Conservation (phyloP, 2,329 filamentous ascomycete species). For the Magnaporthales sp. region DNA sequence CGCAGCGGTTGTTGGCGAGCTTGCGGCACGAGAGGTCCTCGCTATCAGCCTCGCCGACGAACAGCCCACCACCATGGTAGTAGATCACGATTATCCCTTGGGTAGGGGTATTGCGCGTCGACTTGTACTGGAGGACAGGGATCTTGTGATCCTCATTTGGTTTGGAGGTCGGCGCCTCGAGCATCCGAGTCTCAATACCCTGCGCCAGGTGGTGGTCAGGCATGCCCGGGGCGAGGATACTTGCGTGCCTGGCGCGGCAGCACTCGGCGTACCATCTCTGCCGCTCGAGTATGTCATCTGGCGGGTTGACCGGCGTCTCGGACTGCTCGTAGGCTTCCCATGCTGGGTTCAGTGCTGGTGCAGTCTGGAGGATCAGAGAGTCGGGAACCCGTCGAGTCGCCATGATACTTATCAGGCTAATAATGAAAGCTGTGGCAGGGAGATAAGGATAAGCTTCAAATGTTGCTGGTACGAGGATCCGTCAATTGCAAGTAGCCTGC, state of each 20-base stretch:
- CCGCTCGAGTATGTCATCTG: conserved; percentile 15
- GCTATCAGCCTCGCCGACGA: conserved; percentile 37
- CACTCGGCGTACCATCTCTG: conserved; percentile 31
- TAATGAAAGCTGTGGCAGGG: neutral
- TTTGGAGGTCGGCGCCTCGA: conserved; percentile 21
- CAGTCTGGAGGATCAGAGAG: conserved; percentile 18
- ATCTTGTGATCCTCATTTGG: conserved; percentile 22
- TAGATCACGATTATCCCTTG: conserved; percentile 28
- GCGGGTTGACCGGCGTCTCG: conserved; percentile 10
- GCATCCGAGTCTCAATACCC: conserved; percentile 19
- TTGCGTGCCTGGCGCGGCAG: conserved; percentile 26
- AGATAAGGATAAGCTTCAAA: neutral
- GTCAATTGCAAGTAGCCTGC: neutral
- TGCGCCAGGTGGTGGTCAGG: conserved; percentile 27
- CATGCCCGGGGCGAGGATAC: conserved; percentile 24
- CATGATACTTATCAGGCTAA: neutral
- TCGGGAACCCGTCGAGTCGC: neutral
- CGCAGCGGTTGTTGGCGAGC: conserved; percentile 22
- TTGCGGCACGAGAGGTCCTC: conserved; percentile 38
- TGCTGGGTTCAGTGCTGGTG: conserved; percentile 28
- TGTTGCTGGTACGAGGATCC: neutral
- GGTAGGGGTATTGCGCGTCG: conserved; percentile 6
- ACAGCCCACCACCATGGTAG: conserved; percentile 38
- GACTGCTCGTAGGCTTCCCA: conserved; percentile 31
- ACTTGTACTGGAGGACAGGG: conserved; percentile 25